phyloP scores from a whole-genome alignment of 129 eudicot species.

The Daucus carota region DNA sequence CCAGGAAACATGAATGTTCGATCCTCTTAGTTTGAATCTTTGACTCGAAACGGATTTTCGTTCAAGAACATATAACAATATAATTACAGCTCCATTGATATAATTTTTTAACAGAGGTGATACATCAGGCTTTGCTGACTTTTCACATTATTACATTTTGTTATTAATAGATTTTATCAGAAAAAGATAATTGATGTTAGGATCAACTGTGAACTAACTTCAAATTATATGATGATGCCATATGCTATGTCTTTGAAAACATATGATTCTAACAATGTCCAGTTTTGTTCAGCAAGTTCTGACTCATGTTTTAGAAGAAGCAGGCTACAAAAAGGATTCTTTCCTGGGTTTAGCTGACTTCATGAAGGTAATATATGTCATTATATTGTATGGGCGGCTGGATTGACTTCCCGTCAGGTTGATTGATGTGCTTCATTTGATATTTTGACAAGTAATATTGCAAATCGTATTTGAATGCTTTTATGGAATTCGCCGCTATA shows the following conservation, averaged over 20 bases:
- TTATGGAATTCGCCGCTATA: too few species aligned
- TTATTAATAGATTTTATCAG: too few species aligned
- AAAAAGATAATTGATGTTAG: too few species aligned
- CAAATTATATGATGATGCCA: not conserved
- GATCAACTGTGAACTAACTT: not conserved
- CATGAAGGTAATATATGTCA: conserved; percentile 52
- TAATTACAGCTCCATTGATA: not conserved
- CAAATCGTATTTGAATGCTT: too few species aligned
- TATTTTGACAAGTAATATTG: too few species aligned
- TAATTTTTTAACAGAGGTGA: not conserved
- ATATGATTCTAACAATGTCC: conserved; percentile 8
- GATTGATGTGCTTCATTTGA: too few species aligned
- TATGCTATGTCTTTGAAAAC: not conserved
- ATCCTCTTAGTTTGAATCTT: not conserved
- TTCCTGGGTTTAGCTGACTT: conserved; percentile 60
- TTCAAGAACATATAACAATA: not conserved
- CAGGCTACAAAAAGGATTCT: conserved; percentile 80
- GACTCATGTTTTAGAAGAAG: conserved; percentile 83
- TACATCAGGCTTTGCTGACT: not conserved
- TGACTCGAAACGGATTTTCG: not conserved
- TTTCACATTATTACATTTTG: not conserved
- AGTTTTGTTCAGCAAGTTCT: conserved; percentile 51
- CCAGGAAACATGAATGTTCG: not conserved
- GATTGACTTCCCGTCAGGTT: too few species aligned
- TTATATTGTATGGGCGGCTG: not conserved